Base-by-base conservation (phyloP, 768 basidiomycete genomes). In the Pleurotus djamor region DNA sequence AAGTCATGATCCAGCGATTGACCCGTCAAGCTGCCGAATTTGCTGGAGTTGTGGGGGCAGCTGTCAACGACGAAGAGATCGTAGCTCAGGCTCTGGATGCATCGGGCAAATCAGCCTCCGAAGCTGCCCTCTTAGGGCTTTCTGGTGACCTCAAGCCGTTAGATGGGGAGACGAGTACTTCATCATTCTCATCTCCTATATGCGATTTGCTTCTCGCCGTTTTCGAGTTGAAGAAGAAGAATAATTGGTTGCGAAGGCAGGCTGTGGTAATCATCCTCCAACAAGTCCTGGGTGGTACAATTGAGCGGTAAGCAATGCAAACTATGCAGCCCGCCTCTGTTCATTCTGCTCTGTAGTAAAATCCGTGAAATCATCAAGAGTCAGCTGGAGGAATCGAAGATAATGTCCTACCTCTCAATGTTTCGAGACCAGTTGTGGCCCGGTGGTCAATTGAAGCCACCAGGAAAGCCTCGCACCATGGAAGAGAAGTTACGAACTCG, bases 251-350 rank as follows among this genome's bases (percentile, higher is more conserved):
- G 32, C 82, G 96, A 55, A 79, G 93, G 16, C 97, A 98, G 69
- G 96, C 97, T 2, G 94, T 97, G 65, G 91, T 98, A 12, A 93
- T 98, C 54, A 95, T 98, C 60, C 74, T 98, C 52, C 97, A 98
- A 69, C 96, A 98, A 68, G 87, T 98, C 3, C 80, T 99, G 2
- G 96, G 96, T 9, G 92, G 92, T 12, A 98, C 97, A 0, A 94
- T 98, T 65, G 97, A 99, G 72, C 80, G 94, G 96, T 96, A 56
- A 66, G 83, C 71, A 0, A 34, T 4, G 60, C 52, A 34, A 35
- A 33, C 48, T 55, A 9, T 32, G 16, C 60, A 32, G 33, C 17
- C 35, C 32, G 9, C 13, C 36, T 34, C 50, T 43, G 41, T 63
- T 63, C 6, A 65, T 33, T 52, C 3, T 58, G 4, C 3, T 58